Percentiles rank a stretch among this genome's conserved stretches.
These are phyloP conservation scores for Meyerozyma elateridarum DNA, from an alignment of 1,139 yeast genomes.

Conservation along the genomic window DNA sequence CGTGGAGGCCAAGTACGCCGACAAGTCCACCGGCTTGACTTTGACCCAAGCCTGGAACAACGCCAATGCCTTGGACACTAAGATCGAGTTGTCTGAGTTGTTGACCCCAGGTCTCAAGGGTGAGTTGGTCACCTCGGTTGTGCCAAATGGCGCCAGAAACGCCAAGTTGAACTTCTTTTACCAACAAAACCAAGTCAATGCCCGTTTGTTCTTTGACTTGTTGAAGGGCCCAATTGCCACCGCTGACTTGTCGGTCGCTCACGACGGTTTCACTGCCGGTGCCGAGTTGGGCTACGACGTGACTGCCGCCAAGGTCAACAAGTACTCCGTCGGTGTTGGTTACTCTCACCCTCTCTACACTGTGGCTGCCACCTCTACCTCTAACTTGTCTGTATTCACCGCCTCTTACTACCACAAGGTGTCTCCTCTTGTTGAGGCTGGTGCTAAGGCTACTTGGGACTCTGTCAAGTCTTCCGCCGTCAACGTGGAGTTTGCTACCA, in stretches of 20 bases:
- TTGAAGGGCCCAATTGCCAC: constrained; percentile 93
- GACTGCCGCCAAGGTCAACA: constrained; percentile 85
- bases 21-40: constrained; percentile 89
- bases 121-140: constrained; percentile 82
- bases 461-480: constrained; percentile 68
- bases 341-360: constrained; percentile 87
- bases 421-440: constrained; percentile 87
- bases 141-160: constrained; percentile 84
- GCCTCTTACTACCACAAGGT: constrained; percentile 98
- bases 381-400: constrained; percentile 85
- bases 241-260: constrained; percentile 93
- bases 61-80: constrained; percentile 87
- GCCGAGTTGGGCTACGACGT: constrained; percentile 97
- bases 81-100: constrained; percentile 87
- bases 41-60: constrained; percentile 98
- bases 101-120: constrained; percentile 95
- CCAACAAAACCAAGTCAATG: constrained; percentile 89
- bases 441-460: constrained; percentile 97
- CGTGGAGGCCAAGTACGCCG: constrained; percentile 88
- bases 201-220: constrained; percentile 92
- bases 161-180: constrained; percentile 90
- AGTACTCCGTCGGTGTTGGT: constrained; percentile 92
- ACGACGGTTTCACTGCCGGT: constrained; percentile 96
- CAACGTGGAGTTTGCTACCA: constrained; percentile 89
- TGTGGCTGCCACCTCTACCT: constrained; percentile 82